Evolutionary conservation across 2,329 filamentous ascomycete species (phyloP).

Genomic region (Cercospora berteroae): DNA sequence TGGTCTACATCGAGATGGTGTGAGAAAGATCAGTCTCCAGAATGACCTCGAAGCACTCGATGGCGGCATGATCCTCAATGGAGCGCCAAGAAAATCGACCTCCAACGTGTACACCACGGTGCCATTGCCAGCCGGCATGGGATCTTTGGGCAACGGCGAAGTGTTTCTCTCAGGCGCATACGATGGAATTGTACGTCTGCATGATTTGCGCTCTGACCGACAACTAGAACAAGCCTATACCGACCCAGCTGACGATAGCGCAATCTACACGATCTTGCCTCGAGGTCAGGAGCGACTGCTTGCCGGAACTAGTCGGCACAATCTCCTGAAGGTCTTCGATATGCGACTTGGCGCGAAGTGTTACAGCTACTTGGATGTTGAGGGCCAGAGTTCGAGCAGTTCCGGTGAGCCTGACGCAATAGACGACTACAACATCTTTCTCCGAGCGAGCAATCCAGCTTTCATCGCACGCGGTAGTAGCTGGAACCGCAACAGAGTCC

Average conservation of each 20-base stretch:
- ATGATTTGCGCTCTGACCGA: conserved; percentile 57
- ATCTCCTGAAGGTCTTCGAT: conserved; percentile 62
- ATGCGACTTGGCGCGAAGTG: conserved; percentile 49
- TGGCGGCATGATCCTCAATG: conserved; percentile 7
- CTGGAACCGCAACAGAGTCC: conserved; percentile 24
- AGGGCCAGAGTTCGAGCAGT: neutral
- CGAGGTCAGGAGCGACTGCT: conserved; percentile 58
- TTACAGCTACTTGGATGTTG: conserved; percentile 35
- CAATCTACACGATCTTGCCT: conserved; percentile 58
- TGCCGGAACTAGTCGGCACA: conserved; percentile 57
- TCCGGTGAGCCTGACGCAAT: neutral
- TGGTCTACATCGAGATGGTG: conserved; percentile 41
- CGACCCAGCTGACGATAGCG: conserved; percentile 57
- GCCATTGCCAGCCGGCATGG: conserved; percentile 39
- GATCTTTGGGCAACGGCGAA: conserved; percentile 40
- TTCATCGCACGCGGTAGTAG: conserved; percentile 25
- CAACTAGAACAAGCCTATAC: conserved; percentile 49
- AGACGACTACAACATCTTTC: conserved; percentile 47
- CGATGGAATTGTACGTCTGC: conserved; percentile 57
- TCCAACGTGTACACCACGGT: conserved; percentile 49
- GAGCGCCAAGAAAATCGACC: conserved; percentile 34
- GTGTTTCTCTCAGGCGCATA: conserved; percentile 61
- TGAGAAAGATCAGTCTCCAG: conserved; percentile 43
- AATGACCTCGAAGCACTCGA: conserved; percentile 26
- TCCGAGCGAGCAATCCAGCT: conserved; percentile 39